Conservation (phyloP, 257 asterid genomes). For the Parsonsia alboflavescens region DNA sequence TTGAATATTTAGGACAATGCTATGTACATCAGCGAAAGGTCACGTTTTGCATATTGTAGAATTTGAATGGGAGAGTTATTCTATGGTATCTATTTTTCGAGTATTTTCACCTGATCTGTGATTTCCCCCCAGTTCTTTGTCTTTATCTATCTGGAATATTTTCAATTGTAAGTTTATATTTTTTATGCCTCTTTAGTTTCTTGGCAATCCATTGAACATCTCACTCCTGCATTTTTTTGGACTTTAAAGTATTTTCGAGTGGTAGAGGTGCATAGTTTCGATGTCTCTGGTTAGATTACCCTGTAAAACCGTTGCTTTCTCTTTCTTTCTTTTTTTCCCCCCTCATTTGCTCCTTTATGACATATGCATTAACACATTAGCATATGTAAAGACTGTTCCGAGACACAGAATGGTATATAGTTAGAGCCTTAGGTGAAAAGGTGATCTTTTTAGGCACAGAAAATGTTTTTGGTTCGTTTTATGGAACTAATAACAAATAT, state of each 20-base stretch:
- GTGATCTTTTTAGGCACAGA: not conserved
- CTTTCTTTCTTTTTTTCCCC: not conserved
- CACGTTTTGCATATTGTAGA: not conserved
- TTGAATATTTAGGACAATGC: not conserved
- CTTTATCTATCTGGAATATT: not conserved
- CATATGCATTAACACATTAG: not conserved
- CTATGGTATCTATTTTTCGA: not conserved
- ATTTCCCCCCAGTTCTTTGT: not conserved
- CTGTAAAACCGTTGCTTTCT: not conserved
- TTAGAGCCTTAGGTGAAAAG: not conserved
- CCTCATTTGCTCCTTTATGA: not conserved
- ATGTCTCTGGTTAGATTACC: not conserved
- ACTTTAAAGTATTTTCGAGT: not conserved
- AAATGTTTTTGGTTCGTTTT: not conserved
- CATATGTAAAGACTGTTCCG: not conserved
- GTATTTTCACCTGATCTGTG: not conserved
- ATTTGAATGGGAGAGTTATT: not conserved
- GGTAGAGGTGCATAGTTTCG: not conserved
- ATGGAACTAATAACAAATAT: not conserved
- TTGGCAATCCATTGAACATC: not conserved
- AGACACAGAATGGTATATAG: not conserved
- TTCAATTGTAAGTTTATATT: not conserved
- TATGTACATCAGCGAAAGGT: not conserved
- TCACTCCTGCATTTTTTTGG: not conserved
- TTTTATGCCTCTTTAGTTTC: not conserved